Evolutionary conservation across 2,329 filamentous ascomycete species (phyloP).

Genomic region (Sclerotinia spermophila): DNA sequence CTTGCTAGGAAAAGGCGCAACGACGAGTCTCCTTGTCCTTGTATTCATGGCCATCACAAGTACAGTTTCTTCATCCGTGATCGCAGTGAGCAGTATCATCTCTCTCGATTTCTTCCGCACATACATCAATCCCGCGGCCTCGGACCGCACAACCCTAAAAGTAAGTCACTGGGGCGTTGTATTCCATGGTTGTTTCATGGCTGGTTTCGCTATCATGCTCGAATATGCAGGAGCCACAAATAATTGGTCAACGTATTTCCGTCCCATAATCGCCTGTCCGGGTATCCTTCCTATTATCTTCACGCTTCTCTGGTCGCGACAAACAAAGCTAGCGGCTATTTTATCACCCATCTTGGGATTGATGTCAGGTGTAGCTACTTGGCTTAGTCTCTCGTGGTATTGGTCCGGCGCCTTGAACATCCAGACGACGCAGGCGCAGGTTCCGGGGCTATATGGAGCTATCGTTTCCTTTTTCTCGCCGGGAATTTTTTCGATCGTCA

Average conservation of each 20-base stretch:
- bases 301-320: conserved; percentile 42
- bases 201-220: conserved; percentile 45
- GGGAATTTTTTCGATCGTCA: conserved; percentile 44
- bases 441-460: conserved; percentile 52
- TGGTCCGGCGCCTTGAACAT: conserved; percentile 42
- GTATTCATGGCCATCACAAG: conserved; percentile 51
- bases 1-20: conserved; percentile 33
- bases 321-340: conserved; percentile 46
- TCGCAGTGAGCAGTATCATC: conserved; percentile 49
- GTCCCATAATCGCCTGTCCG: conserved; percentile 23
- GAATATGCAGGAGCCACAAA: conserved; percentile 49
- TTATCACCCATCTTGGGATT: conserved; percentile 49
- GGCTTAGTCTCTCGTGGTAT: conserved; percentile 47
- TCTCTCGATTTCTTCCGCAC: conserved; percentile 50
- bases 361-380: conserved; percentile 49
- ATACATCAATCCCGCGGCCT: conserved; percentile 44
- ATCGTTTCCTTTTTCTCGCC: conserved; percentile 47
- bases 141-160: conserved; percentile 42
- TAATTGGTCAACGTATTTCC: conserved; percentile 38
- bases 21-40: conserved; percentile 43
- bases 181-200: conserved; percentile 47
- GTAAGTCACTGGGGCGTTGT: conserved; percentile 48
- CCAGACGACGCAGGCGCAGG: conserved; percentile 45
- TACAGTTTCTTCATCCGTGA: conserved; percentile 48
- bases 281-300: conserved; percentile 36